Conservation (phyloP, 805 yeast genomes). For the Yamadazyma nakazawae region DNA sequence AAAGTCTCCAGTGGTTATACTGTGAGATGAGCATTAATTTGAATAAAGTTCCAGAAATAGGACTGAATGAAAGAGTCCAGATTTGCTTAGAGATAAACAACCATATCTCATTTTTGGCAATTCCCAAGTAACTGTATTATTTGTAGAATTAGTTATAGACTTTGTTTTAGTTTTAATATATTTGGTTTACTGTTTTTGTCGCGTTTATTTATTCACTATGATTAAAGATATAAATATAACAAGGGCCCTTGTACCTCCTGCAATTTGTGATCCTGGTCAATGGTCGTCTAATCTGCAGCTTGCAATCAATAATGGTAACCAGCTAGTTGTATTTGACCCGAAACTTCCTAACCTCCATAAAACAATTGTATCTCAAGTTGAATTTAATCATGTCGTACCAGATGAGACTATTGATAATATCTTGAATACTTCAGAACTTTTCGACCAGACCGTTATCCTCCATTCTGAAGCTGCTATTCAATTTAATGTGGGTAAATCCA, state of each 20-base stretch:
- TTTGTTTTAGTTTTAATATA: not conserved
- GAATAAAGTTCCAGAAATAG: slow-evolving; percentile 19
- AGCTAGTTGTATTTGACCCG: slow-evolving; percentile 36
- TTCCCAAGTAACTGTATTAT: not conserved
- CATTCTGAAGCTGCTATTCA: slow-evolving; percentile 25
- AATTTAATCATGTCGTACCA: not conserved
- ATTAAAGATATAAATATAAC: slow-evolving; percentile 10
- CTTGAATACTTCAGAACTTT: slow-evolving; percentile 25
- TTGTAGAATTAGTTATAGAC: not conserved
- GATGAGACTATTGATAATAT: slow-evolving; percentile 8
- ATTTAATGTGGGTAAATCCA: slow-evolving; percentile 29
- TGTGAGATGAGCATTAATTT: slow-evolving; percentile 23
- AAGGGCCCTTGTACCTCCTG: slow-evolving; percentile 8
- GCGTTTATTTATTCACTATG: slow-evolving; percentile 7
- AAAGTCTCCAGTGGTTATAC: slow-evolving; percentile 26
- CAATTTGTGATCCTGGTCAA: slow-evolving; percentile 26
- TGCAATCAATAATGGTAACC: slow-evolving; percentile 32
- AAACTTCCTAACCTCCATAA: slow-evolving; percentile 32
- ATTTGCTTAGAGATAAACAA: slow-evolving; percentile 23
- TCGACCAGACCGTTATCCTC: slow-evolving; percentile 22
- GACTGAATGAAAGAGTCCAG: slow-evolving; percentile 18
- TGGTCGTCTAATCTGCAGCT: slow-evolving; percentile 35
- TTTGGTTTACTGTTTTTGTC: not conserved
- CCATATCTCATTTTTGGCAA: slow-evolving; percentile 23
- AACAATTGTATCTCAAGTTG: slow-evolving; percentile 16